Conservation (phyloP, 768 basidiomycete genomes). For the Tephrocybe sp. region DNA sequence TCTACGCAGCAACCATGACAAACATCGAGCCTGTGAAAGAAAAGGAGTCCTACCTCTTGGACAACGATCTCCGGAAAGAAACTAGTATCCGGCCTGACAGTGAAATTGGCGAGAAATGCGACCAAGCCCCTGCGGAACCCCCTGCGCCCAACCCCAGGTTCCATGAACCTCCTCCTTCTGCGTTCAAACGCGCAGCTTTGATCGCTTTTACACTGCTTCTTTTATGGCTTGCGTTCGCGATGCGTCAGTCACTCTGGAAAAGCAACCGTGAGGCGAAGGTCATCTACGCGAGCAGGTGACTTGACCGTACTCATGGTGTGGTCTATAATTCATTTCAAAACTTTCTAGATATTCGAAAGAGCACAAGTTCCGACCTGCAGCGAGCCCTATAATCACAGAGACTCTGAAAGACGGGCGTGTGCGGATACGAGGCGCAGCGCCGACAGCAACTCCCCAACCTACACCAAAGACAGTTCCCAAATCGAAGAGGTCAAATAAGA, state of each 20-base stretch:
- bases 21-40: too few species aligned
- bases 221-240: conserved; percentile 43
- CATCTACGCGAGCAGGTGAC: conserved; percentile 65
- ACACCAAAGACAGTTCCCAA: conserved; percentile 16
- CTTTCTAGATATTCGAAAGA: conserved; percentile 74
- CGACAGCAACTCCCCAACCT: conserved; percentile 31
- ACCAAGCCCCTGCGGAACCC: too few species aligned
- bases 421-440: conserved; percentile 67
- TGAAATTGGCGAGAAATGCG: too few species aligned
- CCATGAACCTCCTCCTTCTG: conserved; percentile 32
- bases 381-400: conserved; percentile 82
- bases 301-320: background rate
- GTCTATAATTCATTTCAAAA: background rate
- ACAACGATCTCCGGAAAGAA: too few species aligned
- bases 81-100: too few species aligned
- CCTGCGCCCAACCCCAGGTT: too few species aligned
- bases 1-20: too few species aligned
- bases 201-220: conserved; percentile 39
- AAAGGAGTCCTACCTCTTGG: too few species aligned
- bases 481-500: conserved; percentile 23
- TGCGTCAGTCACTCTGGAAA: conserved; percentile 26
- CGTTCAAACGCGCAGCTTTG: conserved; percentile 47
- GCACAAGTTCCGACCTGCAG: conserved; percentile 80
- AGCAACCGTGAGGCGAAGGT: conserved; percentile 40
- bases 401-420: conserved; percentile 68